These are phyloP conservation scores for Trichoderma sp. DNA, from an alignment of 2,329 filamentous ascomycete genomes.

Conservation along the genomic window DNA sequence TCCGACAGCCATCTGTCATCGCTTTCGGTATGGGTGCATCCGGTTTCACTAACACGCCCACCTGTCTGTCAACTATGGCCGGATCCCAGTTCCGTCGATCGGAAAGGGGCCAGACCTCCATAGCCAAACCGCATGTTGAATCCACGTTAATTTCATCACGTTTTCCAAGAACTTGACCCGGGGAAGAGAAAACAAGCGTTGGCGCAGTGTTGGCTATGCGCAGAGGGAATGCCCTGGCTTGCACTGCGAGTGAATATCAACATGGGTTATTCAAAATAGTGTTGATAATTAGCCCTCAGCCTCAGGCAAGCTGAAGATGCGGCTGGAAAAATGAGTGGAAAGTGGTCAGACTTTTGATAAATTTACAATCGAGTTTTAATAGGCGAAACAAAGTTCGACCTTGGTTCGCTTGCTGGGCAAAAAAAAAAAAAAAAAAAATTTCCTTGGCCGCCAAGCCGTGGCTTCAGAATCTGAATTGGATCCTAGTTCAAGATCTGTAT, in stretches of 20 bases:
- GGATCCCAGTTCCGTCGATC: not conserved
- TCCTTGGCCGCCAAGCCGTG: not conserved
- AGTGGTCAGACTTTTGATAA: not conserved
- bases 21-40: constrained; percentile 3
- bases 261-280: not conserved
- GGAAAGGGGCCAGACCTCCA: not conserved
- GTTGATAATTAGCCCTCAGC: not conserved
- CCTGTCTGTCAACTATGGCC: not conserved
- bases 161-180: not conserved
- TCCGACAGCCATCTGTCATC: not conserved
- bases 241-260: not conserved
- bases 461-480: not conserved
- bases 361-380: not conserved
- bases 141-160: not conserved
- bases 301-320: constrained; percentile 1
- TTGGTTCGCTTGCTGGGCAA: not conserved
- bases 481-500: not conserved
- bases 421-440: not conserved
- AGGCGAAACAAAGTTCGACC: constrained; percentile 2
- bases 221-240: not conserved
- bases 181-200: not conserved
- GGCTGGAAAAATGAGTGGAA: not conserved
- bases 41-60: constrained; percentile 14
- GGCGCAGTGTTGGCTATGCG: not conserved
- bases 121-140: not conserved